Percentiles rank a stretch among this genome's conserved stretches.
phyloP scores from a whole-genome alignment of 2,329 filamentous ascomycete genomes.

The Colletotrichum neosansevieriae region DNA sequence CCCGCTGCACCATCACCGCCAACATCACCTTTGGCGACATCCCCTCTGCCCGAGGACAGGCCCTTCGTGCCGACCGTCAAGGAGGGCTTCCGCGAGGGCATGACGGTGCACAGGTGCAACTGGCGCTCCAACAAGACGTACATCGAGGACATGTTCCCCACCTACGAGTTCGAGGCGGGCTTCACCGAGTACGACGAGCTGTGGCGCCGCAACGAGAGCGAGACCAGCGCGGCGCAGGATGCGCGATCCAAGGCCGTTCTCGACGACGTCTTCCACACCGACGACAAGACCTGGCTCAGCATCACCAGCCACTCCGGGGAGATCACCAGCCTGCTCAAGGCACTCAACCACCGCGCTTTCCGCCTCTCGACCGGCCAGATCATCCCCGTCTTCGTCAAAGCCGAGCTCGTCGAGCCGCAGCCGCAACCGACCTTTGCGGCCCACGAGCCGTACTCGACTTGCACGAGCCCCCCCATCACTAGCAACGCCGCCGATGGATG shows the following conservation, averaged over 20 bases:
- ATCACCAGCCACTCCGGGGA: slow-evolving; percentile 72
- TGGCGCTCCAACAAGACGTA: slow-evolving; percentile 66
- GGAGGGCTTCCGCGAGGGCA: slow-evolving; percentile 74
- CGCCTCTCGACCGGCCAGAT: slow-evolving; percentile 74
- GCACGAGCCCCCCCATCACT: slow-evolving; percentile 57
- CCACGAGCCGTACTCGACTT: slow-evolving; percentile 57
- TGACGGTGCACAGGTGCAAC: slow-evolving; percentile 78
- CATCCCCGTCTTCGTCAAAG: slow-evolving; percentile 76
- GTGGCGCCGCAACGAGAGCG: slow-evolving; percentile 57
- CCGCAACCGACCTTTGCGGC: slow-evolving; percentile 49
- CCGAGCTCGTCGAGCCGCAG: slow-evolving; percentile 55
- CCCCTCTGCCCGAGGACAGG: slow-evolving; percentile 57
- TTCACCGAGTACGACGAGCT: slow-evolving; percentile 68
- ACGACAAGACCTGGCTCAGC: slow-evolving; percentile 67
- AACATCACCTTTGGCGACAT: slow-evolving; percentile 70
- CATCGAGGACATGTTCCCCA: slow-evolving; percentile 65
- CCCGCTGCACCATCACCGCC: slow-evolving; percentile 72
- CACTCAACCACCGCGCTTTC: slow-evolving; percentile 72
- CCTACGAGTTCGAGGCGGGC: slow-evolving; percentile 68
- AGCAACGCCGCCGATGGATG: slow-evolving; percentile 57
- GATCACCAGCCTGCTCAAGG: slow-evolving; percentile 63
- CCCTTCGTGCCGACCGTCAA: slow-evolving; percentile 72
- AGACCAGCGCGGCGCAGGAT: slow-evolving; percentile 62
- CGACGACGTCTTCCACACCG: slow-evolving; percentile 67
- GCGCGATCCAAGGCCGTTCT: slow-evolving; percentile 62